Evolutionary conservation across 148 eudicot genomes (phyloP).

Genomic region (Vaccinium macrocarpon): DNA sequence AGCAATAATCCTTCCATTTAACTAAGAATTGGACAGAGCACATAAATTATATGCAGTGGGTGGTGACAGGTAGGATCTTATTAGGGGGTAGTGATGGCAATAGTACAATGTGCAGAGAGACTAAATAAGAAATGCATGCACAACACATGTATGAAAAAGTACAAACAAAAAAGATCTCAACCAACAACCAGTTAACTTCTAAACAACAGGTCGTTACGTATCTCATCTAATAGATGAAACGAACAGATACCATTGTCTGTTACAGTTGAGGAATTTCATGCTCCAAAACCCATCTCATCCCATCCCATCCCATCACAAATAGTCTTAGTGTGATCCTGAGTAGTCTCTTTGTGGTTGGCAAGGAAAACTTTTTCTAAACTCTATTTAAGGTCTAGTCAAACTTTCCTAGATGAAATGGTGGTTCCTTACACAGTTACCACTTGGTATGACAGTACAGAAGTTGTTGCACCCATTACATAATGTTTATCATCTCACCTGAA

Average conservation of each 20-base stretch:
- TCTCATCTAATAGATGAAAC: background rate
- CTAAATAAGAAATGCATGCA: background rate
- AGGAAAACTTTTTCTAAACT: background rate
- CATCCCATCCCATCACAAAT: background rate
- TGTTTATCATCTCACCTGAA: conserved; percentile 13
- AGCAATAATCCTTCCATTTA: background rate
- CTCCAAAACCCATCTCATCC: background rate
- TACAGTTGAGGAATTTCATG: background rate
- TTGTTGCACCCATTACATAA: background rate
- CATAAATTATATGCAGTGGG: background rate
- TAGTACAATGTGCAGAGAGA: background rate
- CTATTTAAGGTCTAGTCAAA: background rate
- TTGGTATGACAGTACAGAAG: background rate
- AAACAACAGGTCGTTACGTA: background rate
- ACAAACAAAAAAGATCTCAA: background rate
- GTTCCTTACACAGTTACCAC: background rate
- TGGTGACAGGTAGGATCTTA: background rate
- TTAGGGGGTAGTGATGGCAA: conserved; percentile 10
- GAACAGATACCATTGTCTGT: background rate
- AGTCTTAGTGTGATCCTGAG: background rate
- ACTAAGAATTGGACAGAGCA: background rate
- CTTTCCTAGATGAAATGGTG: background rate
- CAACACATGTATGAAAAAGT: background rate
- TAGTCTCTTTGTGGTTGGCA: background rate
- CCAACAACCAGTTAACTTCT: background rate